phyloP scores from a whole-genome alignment of 148 eudicot species.

The Persicaria tinctoria region DNA sequence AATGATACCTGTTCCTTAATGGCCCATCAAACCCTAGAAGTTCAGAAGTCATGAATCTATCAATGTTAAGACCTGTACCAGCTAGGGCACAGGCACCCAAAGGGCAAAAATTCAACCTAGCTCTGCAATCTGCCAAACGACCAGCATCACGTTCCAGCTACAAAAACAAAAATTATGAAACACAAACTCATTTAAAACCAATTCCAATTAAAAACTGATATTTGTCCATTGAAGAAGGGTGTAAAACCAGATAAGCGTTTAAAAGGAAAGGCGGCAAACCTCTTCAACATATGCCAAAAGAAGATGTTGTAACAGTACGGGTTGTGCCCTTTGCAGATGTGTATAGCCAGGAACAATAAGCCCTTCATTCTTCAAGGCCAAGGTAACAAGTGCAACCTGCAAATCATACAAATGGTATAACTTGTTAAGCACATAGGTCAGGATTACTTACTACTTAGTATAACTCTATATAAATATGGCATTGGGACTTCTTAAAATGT shows the following conservation, averaged over 20 bases:
- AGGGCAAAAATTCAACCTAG: constrained; percentile 81
- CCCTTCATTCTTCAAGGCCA: constrained; percentile 79
- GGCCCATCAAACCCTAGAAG: constrained; percentile 91
- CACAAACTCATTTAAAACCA: neutral
- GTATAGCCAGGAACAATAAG: constrained; percentile 96
- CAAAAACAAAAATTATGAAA: constrained; percentile 12
- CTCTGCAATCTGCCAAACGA: constrained; percentile 78
- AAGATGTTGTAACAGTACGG: constrained; percentile 82
- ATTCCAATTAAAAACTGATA: neutral
- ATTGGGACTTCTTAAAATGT: too few species aligned
- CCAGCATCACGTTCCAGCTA: constrained; percentile 98
- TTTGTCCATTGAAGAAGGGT: neutral
- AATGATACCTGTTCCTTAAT: constrained; percentile 75
- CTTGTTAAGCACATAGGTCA: too few species aligned
- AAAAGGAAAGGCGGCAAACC: constrained; percentile 31
- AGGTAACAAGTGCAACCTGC: constrained; percentile 61
- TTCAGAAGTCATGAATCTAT: constrained; percentile 89
- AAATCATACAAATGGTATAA: neutral
- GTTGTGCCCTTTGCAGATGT: constrained; percentile 96
- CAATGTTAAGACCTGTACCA: constrained; percentile 96
- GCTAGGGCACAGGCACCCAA: constrained; percentile 99
- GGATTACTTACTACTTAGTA: too few species aligned
- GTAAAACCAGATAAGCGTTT: neutral
- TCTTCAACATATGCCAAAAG: constrained; percentile 93
- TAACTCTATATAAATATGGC: too few species aligned